A percentile compares a stretch with the other conserved stretches of the same genome.
These are phyloP conservation scores for Blastobotrys elegans DNA, from an alignment of 1,139 yeast species.

Conservation along the genomic window DNA sequence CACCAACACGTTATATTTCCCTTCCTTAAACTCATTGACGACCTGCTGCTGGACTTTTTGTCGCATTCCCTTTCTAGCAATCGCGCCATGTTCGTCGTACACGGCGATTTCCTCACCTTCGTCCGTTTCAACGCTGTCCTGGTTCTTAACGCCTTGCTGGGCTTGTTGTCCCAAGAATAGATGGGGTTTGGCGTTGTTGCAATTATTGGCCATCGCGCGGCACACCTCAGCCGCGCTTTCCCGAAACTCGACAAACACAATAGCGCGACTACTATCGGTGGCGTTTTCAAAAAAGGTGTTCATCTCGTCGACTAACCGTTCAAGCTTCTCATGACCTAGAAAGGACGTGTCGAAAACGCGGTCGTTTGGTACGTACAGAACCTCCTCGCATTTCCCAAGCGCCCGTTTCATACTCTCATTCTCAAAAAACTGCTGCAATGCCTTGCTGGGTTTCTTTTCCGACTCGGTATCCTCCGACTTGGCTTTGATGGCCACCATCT, in stretches of 20 bases:
- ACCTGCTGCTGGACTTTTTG: slow-evolving; percentile 49
- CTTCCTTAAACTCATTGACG: slow-evolving; percentile 66
- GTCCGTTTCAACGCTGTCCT: not conserved
- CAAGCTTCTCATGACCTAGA: slow-evolving; percentile 74
- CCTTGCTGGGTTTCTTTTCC: slow-evolving; percentile 28
- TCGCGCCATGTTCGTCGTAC: slow-evolving; percentile 18
- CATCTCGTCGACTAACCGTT: slow-evolving; percentile 54
- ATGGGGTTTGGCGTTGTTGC: slow-evolving; percentile 57
- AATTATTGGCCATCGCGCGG: slow-evolving; percentile 50
- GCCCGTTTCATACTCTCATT: slow-evolving; percentile 46
- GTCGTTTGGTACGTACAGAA: slow-evolving; percentile 29
- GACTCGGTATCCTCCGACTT: slow-evolving; percentile 17
- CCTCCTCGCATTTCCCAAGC: slow-evolving; percentile 42
- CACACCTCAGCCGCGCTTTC: slow-evolving; percentile 88
- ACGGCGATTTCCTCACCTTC: slow-evolving; percentile 2
- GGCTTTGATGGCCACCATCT: slow-evolving; percentile 21
- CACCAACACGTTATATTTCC: slow-evolving; percentile 70
- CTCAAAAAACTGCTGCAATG: slow-evolving; percentile 41
- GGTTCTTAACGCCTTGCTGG: slow-evolving; percentile 1
- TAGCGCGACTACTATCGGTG: slow-evolving; percentile 55
- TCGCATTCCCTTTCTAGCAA: slow-evolving; percentile 33
- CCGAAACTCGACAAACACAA: slow-evolving; percentile 81
- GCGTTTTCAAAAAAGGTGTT: slow-evolving; percentile 43
- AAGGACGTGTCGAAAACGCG: slow-evolving; percentile 36
- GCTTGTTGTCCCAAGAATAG: slow-evolving; percentile 79